These are phyloP conservation scores for Wickerhamiella azyma DNA, from an alignment of 805 yeast species.

Conservation along the genomic window DNA sequence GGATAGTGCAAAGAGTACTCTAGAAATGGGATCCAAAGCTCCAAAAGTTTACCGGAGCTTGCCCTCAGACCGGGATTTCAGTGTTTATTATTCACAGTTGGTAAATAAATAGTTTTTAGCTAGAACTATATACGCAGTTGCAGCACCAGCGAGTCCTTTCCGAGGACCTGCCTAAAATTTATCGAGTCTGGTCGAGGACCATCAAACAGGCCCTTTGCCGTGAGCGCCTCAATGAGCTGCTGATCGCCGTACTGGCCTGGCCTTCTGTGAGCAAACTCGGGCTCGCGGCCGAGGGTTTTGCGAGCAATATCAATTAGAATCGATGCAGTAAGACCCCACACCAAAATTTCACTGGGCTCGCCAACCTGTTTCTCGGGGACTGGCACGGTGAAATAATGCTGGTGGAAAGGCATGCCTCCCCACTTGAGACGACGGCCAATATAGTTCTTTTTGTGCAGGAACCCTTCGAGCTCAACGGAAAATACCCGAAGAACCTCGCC, in stretches of 20 bases:
- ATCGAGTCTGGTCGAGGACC: background rate
- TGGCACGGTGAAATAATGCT: conserved; percentile 23
- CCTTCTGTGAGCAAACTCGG: conserved; percentile 23
- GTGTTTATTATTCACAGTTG: conserved; percentile 17
- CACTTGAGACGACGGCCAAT: conserved; percentile 21
- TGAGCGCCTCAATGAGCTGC: conserved; percentile 17
- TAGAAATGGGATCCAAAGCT: conserved; percentile 19
- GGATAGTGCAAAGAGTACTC: conserved; percentile 19
- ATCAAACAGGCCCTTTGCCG: conserved; percentile 9
- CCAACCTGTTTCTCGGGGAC: conserved; percentile 21
- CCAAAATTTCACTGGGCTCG: conserved; percentile 21
- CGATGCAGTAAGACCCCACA: conserved; percentile 33
- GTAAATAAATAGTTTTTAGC: background rate
- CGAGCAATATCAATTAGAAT: conserved; percentile 29
- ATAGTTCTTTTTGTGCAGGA: conserved; percentile 19
- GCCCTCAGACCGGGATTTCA: conserved; percentile 8
- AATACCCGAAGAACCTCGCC: conserved; percentile 26
- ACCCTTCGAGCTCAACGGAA: conserved; percentile 17
- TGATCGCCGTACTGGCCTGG: conserved; percentile 23
- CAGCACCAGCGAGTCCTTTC: background rate
- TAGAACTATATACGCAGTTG: background rate
- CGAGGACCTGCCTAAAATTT: conserved; percentile 2
- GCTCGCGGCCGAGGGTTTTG: conserved; percentile 23
- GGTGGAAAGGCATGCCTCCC: conserved; percentile 25
- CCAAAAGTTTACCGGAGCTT: conserved; percentile 19